These are phyloP conservation scores for Jimgerdemannia lactiflua DNA, from an alignment of 192 early-diverging fungal genomes.

Conservation along the genomic window DNA sequence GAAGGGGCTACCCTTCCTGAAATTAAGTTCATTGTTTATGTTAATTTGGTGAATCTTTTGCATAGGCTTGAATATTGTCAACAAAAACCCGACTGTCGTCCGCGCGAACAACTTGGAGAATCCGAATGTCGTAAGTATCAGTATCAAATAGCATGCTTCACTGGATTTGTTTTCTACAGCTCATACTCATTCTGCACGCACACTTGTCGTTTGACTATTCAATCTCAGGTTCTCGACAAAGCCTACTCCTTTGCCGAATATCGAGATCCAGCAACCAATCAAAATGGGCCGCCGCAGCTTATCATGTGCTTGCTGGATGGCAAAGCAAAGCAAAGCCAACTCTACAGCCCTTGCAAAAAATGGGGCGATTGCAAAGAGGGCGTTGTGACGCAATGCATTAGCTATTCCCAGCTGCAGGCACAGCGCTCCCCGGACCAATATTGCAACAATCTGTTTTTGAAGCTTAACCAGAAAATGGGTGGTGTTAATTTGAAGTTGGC, in stretches of 20 bases:
- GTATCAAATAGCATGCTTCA: too few relatives aligned
- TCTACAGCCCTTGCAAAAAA: slow-evolving; percentile 69
- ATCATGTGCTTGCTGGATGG: slow-evolving; percentile 81
- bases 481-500: slow-evolving; percentile 77
- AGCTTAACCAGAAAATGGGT: slow-evolving; percentile 89
- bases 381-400: slow-evolving; percentile 1
- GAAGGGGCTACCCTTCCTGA: too few relatives aligned
- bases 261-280: slow-evolving; percentile 50
- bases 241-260: slow-evolving; percentile 73
- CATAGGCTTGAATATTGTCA: too few relatives aligned
- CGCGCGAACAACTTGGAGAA: too few relatives aligned
- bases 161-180: too few relatives aligned
- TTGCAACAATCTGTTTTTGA: slow-evolving; percentile 84
- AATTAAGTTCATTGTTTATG: too few relatives aligned
- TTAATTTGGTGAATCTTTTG: too few relatives aligned
- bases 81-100: too few relatives aligned
- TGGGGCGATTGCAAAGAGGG: slow-evolving; percentile 5
- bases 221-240: slow-evolving; percentile 60
- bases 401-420: slow-evolving; percentile 69
- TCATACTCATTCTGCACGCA: too few relatives aligned
- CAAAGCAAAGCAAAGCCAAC: slow-evolving; percentile 57
- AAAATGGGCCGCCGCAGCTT: slow-evolving; percentile 60
- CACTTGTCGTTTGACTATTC: too few relatives aligned
- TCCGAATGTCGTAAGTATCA: too few relatives aligned
- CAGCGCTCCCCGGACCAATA: slow-evolving; percentile 76